These are phyloP conservation scores for Fragaria vesca DNA, from an alignment of 306 rosid genomes.

Conservation along the genomic window DNA sequence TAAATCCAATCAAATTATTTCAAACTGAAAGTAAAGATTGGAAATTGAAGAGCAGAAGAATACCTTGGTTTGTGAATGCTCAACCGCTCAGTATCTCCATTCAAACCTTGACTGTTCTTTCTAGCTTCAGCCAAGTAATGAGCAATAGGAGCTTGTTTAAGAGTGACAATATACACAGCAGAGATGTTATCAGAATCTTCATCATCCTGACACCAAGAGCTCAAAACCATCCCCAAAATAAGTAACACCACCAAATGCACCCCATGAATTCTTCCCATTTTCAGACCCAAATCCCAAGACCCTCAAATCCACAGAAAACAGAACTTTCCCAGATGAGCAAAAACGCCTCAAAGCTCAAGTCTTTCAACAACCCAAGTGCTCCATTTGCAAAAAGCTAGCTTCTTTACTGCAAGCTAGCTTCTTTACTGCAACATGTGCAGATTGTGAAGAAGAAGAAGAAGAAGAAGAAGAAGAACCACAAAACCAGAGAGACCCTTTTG, in stretches of 20 bases:
- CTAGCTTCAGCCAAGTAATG: constrained; percentile 55
- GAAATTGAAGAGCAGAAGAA: constrained; percentile 4
- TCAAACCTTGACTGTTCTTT: constrained; percentile 34
- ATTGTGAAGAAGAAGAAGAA: constrained; percentile 14
- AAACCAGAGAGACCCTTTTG: constrained; percentile 25
- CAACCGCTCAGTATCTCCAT: constrained; percentile 46
- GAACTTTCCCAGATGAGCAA: constrained; percentile 23
- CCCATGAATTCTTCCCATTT: constrained; percentile 50
- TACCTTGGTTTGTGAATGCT: constrained; percentile 73
- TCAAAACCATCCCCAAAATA: constrained; percentile 41
- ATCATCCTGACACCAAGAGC: constrained; percentile 45
- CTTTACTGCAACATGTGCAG: constrained; percentile 13
- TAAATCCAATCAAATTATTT: neutral
- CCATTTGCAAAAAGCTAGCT: constrained; percentile 37
- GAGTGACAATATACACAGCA: constrained; percentile 76
- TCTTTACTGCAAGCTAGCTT: constrained; percentile 19
- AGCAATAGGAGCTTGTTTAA: constrained; percentile 62
- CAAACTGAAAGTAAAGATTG: neutral
- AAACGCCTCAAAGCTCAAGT: constrained; percentile 18
- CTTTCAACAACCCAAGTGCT: constrained; percentile 32
- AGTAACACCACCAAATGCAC: constrained; percentile 38
- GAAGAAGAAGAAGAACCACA: constrained; percentile 27
- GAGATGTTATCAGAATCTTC: constrained; percentile 47
- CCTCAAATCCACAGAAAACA: constrained; percentile 20
- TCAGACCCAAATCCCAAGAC: constrained; percentile 22